phyloP scores from a whole-genome alignment of 306 rosid species.

The Sicyos edulis region DNA sequence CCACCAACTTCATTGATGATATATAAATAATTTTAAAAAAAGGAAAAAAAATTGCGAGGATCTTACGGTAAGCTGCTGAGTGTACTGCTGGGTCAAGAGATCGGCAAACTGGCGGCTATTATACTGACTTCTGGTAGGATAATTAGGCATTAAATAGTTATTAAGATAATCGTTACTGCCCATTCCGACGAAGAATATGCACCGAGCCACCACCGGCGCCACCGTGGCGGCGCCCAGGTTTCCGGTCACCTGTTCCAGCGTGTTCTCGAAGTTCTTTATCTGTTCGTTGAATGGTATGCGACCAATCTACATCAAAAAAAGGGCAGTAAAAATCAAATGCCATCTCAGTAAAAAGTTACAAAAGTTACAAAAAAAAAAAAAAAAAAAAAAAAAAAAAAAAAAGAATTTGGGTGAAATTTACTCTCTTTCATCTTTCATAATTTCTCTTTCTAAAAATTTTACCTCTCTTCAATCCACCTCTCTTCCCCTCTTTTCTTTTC shows the following conservation, averaged over 20 bases:
- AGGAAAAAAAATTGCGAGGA: neutral
- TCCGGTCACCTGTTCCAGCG: constrained; percentile 51
- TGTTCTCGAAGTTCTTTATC: constrained; percentile 65
- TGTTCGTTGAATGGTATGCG: constrained; percentile 78
- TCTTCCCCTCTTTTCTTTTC: too few relatives aligned
- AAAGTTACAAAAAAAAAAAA: too few relatives aligned
- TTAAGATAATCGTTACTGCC: constrained; percentile 96
- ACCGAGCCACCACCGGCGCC: constrained; percentile 38
- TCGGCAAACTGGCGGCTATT: constrained; percentile 58
- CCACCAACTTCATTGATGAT: too few relatives aligned
- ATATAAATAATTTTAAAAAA: too few relatives aligned
- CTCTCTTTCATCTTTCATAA: too few relatives aligned
- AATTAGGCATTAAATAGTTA: constrained; percentile 91
- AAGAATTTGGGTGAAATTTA: too few relatives aligned
- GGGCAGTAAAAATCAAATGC: too few relatives aligned
- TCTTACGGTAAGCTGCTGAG: constrained; percentile 55
- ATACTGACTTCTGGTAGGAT: constrained; percentile 55
- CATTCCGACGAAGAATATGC: constrained; percentile 82
- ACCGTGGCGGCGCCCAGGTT: constrained; percentile 47
- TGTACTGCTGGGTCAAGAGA: constrained; percentile 56
- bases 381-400: too few relatives aligned
- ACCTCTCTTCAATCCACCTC: too few relatives aligned
- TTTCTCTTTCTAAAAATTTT: too few relatives aligned
- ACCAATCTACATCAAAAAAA: constrained; percentile 36
- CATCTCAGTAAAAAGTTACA: neutral